These are phyloP conservation scores for Eimeria zaria DNA, from an alignment of 169 alveolate genomes.

Conservation along the genomic window DNA sequence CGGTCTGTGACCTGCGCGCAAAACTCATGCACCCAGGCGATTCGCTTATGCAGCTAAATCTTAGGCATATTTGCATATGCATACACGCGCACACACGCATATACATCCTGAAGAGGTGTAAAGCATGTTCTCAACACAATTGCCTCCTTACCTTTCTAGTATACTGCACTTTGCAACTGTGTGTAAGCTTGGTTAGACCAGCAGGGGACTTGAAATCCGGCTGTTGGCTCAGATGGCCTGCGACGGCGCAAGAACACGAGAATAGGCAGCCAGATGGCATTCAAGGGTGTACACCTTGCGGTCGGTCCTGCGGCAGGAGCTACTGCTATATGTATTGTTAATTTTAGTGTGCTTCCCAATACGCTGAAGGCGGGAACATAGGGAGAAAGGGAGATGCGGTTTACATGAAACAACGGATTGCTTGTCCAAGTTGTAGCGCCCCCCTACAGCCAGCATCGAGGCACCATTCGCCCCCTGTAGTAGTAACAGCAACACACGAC, in stretches of 20 bases:
- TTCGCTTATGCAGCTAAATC: not conserved
- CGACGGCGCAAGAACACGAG: not conserved
- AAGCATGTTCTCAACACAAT: not conserved
- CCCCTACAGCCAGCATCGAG: slow-evolving; percentile 94
- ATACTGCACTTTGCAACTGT: slow-evolving; percentile 81
- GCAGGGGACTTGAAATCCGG: slow-evolving; percentile 90
- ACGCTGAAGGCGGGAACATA: not conserved
- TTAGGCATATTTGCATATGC: not conserved
- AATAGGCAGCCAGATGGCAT: not conserved
- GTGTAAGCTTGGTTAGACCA: slow-evolving; percentile 73
- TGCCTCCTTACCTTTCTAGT: slow-evolving; percentile 62
- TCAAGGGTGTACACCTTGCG: no score
- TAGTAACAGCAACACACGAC: not conserved
- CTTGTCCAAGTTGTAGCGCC: slow-evolving; percentile 88
- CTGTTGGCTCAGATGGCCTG: slow-evolving; percentile 81
- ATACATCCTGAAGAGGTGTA: no score
- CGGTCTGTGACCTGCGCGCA: slow-evolving; percentile 90
- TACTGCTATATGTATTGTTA: no score
- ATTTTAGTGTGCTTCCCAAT: not conserved
- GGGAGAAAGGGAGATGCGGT: not conserved
- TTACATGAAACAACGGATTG: slow-evolving; percentile 89
- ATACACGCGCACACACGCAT: no score
- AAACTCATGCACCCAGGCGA: not conserved
- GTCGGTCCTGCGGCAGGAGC: not conserved
- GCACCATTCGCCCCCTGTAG: slow-evolving; percentile 92